A percentile compares a stretch with the other conserved stretches of the same genome.
phyloP scores from a whole-genome alignment of 345 rosid genomes.

The Eucalyptus fibrosa region DNA sequence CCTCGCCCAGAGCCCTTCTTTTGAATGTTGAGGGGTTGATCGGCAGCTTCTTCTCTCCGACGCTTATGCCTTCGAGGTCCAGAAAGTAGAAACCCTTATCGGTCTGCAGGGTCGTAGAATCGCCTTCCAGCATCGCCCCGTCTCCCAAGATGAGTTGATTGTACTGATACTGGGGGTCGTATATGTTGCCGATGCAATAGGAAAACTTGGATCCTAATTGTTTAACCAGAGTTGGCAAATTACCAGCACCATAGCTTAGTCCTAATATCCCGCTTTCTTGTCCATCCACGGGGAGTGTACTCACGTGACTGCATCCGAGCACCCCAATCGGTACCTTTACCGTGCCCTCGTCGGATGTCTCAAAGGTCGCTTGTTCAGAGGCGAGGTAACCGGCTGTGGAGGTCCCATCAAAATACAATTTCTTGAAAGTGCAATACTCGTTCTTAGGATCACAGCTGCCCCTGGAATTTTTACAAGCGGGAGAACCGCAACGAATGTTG shows the following conservation, averaged over 20 bases:
- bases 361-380: not conserved
- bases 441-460: not conserved
- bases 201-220: not conserved
- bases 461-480: fast-evolving
- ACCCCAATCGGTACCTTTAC: not conserved
- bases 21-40: not conserved
- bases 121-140: not conserved
- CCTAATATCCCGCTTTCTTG: not conserved
- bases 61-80: not conserved
- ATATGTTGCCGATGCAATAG: not conserved
- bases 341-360: not conserved
- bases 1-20: not conserved
- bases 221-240: not conserved
- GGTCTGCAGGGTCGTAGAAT: not conserved
- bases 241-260: not conserved
- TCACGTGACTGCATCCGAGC: not conserved
- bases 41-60: slow-evolving; percentile 1
- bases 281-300: not conserved
- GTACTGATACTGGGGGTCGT: not conserved
- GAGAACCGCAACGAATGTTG: not conserved
- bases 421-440: not conserved
- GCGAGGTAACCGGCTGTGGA: not conserved
- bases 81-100: not conserved
- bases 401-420: not conserved
- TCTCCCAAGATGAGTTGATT: not conserved